These are phyloP conservation scores for Phialophora expanda DNA, from an alignment of 2,329 filamentous ascomycete species.

Conservation along the genomic window DNA sequence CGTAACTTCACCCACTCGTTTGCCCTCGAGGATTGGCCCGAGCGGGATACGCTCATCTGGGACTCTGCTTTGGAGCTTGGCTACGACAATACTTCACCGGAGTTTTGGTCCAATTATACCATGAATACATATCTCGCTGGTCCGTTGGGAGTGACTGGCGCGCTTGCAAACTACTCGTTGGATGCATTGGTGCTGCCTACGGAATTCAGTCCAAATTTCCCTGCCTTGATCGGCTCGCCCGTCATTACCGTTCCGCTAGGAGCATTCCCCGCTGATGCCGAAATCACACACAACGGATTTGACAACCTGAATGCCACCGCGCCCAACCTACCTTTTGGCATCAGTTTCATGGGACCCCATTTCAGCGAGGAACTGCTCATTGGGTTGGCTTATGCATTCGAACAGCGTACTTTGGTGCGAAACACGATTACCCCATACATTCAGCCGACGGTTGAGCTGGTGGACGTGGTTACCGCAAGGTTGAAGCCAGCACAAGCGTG, in stretches of 20 bases:
- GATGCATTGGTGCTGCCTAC: conserved; percentile 69
- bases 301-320: conserved; percentile 60
- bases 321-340: conserved; percentile 65
- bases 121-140: conserved; percentile 60
- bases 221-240: conserved; percentile 64
- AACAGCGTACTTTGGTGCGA: conserved; percentile 63
- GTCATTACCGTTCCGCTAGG: conserved; percentile 69
- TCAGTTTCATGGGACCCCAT: conserved; percentile 65
- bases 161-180: conserved; percentile 61
- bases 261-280: conserved; percentile 56
- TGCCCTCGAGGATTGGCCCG: conserved; percentile 63
- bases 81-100: conserved; percentile 64
- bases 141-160: conserved; percentile 65
- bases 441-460: conserved; percentile 35
- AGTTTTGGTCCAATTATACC: conserved; percentile 65
- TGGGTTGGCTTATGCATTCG: conserved; percentile 70
- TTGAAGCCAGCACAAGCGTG: neutral
- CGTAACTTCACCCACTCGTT: conserved; percentile 61
- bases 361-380: conserved; percentile 69
- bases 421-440: conserved; percentile 38
- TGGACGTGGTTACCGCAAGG: conserved; percentile 34
- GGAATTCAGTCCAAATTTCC: conserved; percentile 52
- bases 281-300: conserved; percentile 52
- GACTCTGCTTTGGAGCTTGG: conserved; percentile 57
- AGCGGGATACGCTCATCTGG: conserved; percentile 64